Evolutionary conservation across 495 filamentous ascomycete species (phyloP).

Genomic region (Clavariopsis aquatica): DNA sequence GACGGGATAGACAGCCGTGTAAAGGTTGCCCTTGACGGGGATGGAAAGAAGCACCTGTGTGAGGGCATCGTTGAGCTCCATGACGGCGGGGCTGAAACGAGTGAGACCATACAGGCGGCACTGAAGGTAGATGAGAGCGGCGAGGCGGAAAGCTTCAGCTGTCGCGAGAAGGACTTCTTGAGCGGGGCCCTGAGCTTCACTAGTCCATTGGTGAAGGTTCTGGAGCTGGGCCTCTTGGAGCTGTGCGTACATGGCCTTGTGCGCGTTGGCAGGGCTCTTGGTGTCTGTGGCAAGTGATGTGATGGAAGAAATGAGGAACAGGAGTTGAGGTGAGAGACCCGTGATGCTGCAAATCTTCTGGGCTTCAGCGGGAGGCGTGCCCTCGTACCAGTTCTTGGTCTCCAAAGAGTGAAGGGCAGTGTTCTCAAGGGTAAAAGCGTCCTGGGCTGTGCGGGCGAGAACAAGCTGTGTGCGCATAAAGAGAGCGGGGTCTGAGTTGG

Average conservation of each 20-base stretch:
- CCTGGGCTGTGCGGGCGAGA: constrained; percentile 30
- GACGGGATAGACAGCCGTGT: constrained; percentile 31
- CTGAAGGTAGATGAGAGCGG: constrained; percentile 28
- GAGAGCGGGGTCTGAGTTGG: constrained; percentile 19
- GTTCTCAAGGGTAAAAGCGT: constrained; percentile 13
- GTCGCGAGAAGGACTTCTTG: constrained; percentile 27
- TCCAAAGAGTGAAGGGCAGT: constrained; percentile 26
- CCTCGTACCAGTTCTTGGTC: constrained; percentile 27
- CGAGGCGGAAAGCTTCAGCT: constrained; percentile 29
- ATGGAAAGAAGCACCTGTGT: constrained; percentile 25
- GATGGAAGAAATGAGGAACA: constrained; percentile 30
- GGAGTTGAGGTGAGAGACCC: constrained; percentile 30
- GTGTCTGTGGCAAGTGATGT: constrained; percentile 27
- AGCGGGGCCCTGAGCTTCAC: constrained; percentile 12
- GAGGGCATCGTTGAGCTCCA: constrained; percentile 32
- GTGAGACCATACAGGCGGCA: constrained; percentile 30
- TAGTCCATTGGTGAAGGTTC: constrained; percentile 26
- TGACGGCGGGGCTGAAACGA: constrained; percentile 28
- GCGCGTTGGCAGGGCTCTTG: constrained; percentile 8
- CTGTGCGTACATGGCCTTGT: constrained; percentile 28
- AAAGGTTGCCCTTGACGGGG: constrained; percentile 32
- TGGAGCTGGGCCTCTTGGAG: constrained; percentile 24
- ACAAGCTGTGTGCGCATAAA: constrained; percentile 29
- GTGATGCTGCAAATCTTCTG: constrained; percentile 25
- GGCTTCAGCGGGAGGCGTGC: constrained; percentile 18